phyloP scores from a whole-genome alignment of 75 land plant species.

The Picea glauca region DNA sequence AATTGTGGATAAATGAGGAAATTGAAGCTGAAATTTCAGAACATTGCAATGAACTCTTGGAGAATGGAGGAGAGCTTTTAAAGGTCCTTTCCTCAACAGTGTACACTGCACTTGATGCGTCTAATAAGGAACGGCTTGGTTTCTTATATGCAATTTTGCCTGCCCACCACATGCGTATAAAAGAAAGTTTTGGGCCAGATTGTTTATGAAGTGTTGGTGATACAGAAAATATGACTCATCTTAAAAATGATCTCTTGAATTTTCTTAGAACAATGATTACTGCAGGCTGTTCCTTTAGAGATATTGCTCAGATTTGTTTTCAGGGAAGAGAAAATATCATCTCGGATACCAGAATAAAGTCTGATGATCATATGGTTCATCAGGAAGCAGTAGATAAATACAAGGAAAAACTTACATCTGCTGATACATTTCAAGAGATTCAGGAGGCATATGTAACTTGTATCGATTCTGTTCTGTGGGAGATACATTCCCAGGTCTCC shows the following conservation, averaged over 20 bases:
- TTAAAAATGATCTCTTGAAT: slow-evolving; percentile 4
- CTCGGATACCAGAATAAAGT: too few species aligned
- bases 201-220: not conserved
- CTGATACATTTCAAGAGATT: not conserved
- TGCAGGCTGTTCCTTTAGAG: slow-evolving; percentile 28
- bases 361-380: too few species aligned
- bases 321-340: not conserved
- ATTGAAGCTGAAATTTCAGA: slow-evolving; percentile 43
- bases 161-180: slow-evolving; percentile 29
- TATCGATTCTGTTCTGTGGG: slow-evolving; percentile 10
- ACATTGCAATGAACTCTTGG: slow-evolving; percentile 36
- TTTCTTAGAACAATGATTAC: slow-evolving; percentile 22
- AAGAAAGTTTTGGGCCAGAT: too few species aligned
- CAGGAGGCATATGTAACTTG: slow-evolving; percentile 10
- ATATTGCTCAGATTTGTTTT: not conserved
- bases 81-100: slow-evolving; percentile 31
- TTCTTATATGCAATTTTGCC: slow-evolving; percentile 49
- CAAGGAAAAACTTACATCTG: too few species aligned
- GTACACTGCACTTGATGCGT: slow-evolving; percentile 51
- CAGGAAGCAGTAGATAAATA: not conserved
- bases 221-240: not conserved
- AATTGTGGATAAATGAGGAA: slow-evolving; percentile 59
- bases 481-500: not conserved
- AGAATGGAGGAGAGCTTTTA: slow-evolving; percentile 31
- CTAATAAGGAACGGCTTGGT: slow-evolving; percentile 50